Evolutionary conservation across 495 filamentous ascomycete genomes (phyloP), one percentile per base, ranked within the genome.

Genomic region (Cercophora newfieldiana): DNA sequence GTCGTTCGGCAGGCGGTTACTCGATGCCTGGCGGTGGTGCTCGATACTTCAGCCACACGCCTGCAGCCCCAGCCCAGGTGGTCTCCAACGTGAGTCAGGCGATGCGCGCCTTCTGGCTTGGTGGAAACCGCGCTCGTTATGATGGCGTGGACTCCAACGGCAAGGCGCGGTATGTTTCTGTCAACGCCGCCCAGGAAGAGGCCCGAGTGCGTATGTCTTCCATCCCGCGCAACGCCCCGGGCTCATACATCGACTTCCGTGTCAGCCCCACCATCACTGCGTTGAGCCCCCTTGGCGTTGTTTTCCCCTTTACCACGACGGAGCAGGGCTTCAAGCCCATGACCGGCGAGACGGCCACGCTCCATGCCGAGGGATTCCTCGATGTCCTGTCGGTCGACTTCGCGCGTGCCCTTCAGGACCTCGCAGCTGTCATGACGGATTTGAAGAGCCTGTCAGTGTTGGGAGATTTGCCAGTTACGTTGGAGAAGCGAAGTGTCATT

Each of bases 1-100:
- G 90, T 37, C 87, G 95, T 28, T 91, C 92, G 16, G 90, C 93
- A 18, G 91, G 94, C 62, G 95, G 95, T 2, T 98, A 98, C 79
- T 82, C 85, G 28, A 74, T 92, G 19, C 89, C 91, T 22, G 85
- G 85, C 21, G 84, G 90, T 30, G 88, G 91, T 33, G 89, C 88
- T 18, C 85, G 95, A 55, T 93, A 91, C 78, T 99, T 98, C 81
- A 94, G 91, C 1, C 94, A 97, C 77, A 87, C 87, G 0, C 90
- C 95, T 10, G 86, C 92, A 2, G 87, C 88, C 1, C 93, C 91
- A 22, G 92, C 93, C 4, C 91, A 98, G 74, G 92, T 98, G 21
- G 83, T 98, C n/a, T 87, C 93, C 71, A 97, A 97, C 79, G 94
- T 98, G 1, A 96, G 92, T 21, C 87, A 90, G 64, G 95, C 93